Percentiles rank a stretch among this genome's conserved stretches.
phyloP scores from a whole-genome alignment of 495 filamentous ascomycete genomes.

The Parachaetomium inaequale region DNA sequence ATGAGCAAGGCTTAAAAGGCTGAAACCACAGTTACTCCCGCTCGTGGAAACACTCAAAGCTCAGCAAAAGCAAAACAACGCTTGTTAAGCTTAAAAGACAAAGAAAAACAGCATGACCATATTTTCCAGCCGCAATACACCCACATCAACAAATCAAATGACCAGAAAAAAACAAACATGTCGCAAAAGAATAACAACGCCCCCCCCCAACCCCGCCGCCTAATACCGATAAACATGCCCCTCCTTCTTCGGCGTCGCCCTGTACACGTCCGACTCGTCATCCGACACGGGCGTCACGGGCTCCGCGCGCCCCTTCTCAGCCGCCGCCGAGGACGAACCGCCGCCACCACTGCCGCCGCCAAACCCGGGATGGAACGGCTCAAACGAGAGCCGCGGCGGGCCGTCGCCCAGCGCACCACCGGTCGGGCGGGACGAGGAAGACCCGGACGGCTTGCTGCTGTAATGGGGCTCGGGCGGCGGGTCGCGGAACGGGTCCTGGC shows the following conservation, averaged over 20 bases:
- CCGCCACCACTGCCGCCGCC: conserved; percentile 10
- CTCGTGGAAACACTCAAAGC: background rate
- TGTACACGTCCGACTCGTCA: conserved; percentile 25
- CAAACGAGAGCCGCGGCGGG: conserved; percentile 34
- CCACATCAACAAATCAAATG: no score
- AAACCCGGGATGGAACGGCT: conserved; percentile 55
- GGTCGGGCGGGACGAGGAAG: background rate
- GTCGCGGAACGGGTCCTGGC: conserved; percentile 49
- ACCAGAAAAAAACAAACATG: background rate
- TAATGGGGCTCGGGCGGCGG: conserved; percentile 32
- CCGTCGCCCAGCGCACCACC: conserved; percentile 15
- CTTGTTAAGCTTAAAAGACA: background rate
- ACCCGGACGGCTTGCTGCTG: background rate
- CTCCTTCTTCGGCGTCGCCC: conserved; percentile 26
- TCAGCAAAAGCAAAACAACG: background rate
- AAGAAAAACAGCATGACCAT: background rate
- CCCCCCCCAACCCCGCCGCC: background rate
- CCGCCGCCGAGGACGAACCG: background rate
- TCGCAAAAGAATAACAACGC: background rate
- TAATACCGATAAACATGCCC: conserved; percentile 41
- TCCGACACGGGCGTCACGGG: conserved; percentile 28
- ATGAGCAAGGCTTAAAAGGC: background rate
- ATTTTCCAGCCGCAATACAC: background rate
- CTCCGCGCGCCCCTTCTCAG: conserved; percentile 11
- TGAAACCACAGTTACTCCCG: background rate